Percentiles rank a stretch among this genome's conserved stretches.
Conservation (phyloP, 768 basidiomycete genomes). For the Xerocomellus chrysenteron region DNA sequence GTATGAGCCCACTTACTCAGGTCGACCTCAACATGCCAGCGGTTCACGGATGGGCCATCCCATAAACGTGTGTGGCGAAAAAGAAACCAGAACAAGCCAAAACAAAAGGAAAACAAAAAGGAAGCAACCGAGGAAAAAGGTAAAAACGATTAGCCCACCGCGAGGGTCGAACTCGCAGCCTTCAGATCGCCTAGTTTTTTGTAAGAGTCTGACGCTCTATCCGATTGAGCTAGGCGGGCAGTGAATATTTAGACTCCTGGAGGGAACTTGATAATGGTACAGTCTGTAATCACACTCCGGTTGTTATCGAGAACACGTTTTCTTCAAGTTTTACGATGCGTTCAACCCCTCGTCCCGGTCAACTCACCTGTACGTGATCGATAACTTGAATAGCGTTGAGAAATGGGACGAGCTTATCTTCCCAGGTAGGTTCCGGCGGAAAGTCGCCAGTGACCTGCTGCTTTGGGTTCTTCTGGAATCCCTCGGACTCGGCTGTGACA, state of each 20-base stretch:
- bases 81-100: background rate
- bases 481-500: too few species aligned
- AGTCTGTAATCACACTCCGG: too few species aligned
- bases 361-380: too few species aligned
- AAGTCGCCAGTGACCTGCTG: too few species aligned
- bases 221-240: slow-evolving; percentile 67
- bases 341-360: too few species aligned
- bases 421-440: too few species aligned
- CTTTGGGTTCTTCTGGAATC: too few species aligned
- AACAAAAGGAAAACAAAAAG: background rate
- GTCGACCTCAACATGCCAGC: background rate
- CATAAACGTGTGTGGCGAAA: background rate
- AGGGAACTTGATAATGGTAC: background rate
- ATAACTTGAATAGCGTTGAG: too few species aligned
- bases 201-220: slow-evolving; percentile 68
- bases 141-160: slow-evolving; percentile 47
- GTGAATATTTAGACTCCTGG: accelerated
- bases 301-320: too few species aligned
- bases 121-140: background rate
- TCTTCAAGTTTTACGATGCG: too few species aligned
- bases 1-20: background rate
- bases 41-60: background rate
- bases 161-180: slow-evolving; percentile 66
- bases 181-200: slow-evolving; percentile 45
- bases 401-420: too few species aligned